phyloP scores from a whole-genome alignment of 768 basidiomycete species.

The Hydnomerulius pinastri region DNA sequence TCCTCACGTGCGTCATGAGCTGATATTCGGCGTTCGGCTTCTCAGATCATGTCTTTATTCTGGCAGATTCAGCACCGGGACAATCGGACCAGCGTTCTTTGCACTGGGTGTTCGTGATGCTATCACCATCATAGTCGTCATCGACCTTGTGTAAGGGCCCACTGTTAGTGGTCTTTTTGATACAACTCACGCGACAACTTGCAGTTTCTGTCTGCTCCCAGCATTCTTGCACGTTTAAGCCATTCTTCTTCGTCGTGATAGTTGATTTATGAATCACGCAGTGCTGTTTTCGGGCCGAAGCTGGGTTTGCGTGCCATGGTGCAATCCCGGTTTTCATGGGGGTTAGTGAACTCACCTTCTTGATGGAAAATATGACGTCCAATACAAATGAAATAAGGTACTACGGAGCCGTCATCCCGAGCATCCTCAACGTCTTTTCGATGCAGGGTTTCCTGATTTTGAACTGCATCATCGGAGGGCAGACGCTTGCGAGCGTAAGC shows the following conservation, averaged over 20 bases:
- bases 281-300: conserved; percentile 55
- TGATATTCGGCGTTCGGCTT: too few relatives aligned
- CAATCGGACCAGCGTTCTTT: conserved; percentile 52
- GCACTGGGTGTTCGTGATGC: conserved; percentile 46
- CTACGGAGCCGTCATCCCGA: conserved; percentile 41
- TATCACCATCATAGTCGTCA: conserved; percentile 40
- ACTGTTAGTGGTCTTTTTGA: background rate
- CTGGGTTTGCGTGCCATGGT: conserved; percentile 61
- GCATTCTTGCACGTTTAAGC: conserved; percentile 41
- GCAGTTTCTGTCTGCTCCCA: conserved; percentile 36
- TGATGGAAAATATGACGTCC: background rate
- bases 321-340: conserved; percentile 54
- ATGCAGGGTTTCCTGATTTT: conserved; percentile 60
- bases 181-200: conserved; percentile 2
- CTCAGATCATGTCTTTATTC: background rate
- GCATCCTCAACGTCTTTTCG: conserved; percentile 49
- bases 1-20: conserved; percentile 38
- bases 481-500: conserved; percentile 54
- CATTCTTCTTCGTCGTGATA: background rate
- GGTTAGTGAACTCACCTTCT: conserved; percentile 35
- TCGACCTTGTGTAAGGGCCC: conserved; percentile 44
- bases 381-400: conserved; percentile 31
- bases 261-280: conserved; percentile 15
- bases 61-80: conserved; percentile 49
- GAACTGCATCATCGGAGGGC: conserved; percentile 64